phyloP scores from a whole-genome alignment of 257 asterid genomes.

The Solanum chaucha region DNA sequence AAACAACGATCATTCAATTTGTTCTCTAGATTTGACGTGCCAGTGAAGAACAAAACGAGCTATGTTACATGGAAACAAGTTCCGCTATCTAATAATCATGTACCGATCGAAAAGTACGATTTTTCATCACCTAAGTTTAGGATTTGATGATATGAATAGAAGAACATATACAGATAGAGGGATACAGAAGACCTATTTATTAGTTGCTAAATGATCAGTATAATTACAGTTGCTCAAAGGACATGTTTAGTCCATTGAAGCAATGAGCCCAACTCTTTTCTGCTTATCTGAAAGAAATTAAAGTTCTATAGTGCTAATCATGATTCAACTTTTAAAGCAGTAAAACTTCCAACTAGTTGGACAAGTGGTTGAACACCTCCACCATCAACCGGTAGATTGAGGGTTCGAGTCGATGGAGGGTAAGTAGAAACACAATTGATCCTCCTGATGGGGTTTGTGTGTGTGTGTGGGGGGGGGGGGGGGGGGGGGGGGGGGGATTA shows the following conservation, averaged over 20 bases:
- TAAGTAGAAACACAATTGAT: neutral
- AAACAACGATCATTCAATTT: neutral
- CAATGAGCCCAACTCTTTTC: neutral
- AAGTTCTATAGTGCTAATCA: neutral
- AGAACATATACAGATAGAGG: neutral
- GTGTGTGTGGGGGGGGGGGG: neutral
- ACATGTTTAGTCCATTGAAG: neutral
- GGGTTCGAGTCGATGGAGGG: neutral
- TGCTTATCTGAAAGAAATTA: neutral
- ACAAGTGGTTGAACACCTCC: neutral
- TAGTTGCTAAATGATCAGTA: neutral
- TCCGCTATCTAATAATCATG: neutral
- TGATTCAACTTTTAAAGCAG: neutral
- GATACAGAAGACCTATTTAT: neutral
- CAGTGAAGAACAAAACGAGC: neutral
- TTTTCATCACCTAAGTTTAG: neutral
- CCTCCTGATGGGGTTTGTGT: neutral
- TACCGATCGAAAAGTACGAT: neutral
- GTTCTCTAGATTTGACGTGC: neutral
- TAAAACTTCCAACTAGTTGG: neutral
- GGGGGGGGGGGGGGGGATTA: neutral
- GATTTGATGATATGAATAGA: neutral
- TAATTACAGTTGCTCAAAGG: neutral
- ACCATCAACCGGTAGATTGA: neutral
- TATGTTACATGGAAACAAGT: neutral